A percentile compares a stretch with the other conserved stretches of the same genome.
Conservation (phyloP, 208 protist genomes). For the Tritrichomonas musculus region DNA sequence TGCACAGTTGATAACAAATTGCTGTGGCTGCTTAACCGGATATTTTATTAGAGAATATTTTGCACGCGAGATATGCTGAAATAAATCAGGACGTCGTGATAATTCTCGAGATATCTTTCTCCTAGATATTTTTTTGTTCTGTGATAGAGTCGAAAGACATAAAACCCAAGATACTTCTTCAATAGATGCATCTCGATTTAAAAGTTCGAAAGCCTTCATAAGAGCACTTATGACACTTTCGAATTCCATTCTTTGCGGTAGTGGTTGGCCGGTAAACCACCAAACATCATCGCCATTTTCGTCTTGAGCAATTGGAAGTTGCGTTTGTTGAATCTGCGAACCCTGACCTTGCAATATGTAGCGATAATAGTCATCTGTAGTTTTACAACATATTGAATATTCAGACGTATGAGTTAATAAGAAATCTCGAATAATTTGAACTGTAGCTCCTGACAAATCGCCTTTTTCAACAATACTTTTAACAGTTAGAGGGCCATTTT, state of each 20-base stretch:
- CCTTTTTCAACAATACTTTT: neutral
- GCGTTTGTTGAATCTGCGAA: too few species aligned
- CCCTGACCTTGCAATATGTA: too few species aligned
- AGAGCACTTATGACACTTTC: neutral
- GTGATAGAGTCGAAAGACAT: neutral
- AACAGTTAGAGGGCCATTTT: neutral
- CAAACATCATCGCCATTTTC: neutral
- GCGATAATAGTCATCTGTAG: too few species aligned
- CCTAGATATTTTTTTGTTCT: neutral
- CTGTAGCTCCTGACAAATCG: neutral
- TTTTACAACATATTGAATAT: too few species aligned
- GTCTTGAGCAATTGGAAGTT: too few species aligned
- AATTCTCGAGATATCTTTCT: slow-evolving; percentile 31
- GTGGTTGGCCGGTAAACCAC: neutral
- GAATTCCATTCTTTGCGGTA: neutral
- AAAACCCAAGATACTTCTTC: neutral
- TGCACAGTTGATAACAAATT: too few species aligned
- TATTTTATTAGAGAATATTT: neutral
- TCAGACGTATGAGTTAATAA: neutral
- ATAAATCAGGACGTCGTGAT: neutral
- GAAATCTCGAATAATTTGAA: neutral
- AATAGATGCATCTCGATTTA: neutral
- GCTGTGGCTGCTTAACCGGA: neutral
- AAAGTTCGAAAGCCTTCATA: neutral
- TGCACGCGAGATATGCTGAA: neutral